These are phyloP conservation scores for Solanum piurae DNA, from an alignment of 257 asterid genomes.

Conservation along the genomic window DNA sequence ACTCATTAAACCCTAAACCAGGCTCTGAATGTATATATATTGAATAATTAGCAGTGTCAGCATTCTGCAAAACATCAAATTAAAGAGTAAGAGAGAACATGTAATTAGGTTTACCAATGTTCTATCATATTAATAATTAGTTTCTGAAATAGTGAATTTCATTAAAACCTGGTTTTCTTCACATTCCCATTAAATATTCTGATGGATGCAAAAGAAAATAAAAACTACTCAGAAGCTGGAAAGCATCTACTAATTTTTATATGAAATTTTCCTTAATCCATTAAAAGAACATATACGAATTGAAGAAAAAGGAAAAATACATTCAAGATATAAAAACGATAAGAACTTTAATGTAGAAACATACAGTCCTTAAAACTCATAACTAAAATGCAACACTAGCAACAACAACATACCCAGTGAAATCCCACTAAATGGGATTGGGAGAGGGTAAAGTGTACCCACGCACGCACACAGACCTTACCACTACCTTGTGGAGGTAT, in stretches of 20 bases:
- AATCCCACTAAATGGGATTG: background rate
- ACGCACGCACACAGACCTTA: no score
- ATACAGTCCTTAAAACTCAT: background rate
- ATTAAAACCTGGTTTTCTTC: background rate
- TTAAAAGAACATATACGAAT: background rate
- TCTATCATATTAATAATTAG: background rate
- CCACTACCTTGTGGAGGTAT: background rate
- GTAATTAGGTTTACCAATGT: background rate
- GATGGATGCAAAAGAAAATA: background rate
- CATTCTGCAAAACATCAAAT: constrained; percentile 43
- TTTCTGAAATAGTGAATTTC: background rate
- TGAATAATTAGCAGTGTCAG: constrained; percentile 40
- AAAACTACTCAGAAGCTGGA: background rate
- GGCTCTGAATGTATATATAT: constrained; percentile 76
- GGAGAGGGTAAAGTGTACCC: background rate
- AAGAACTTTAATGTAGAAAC: background rate
- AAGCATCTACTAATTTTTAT: background rate
- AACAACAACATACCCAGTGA: background rate
- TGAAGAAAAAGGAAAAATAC: background rate
- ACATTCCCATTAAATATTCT: background rate
- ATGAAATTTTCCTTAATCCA: background rate
- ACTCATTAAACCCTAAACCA: constrained; percentile 68
- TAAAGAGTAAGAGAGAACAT: background rate
- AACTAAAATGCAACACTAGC: background rate
- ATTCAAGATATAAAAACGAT: background rate